phyloP scores from a whole-genome alignment of 1,284 basidiomycete genomes.

The Fomitopsis schrenkii region DNA sequence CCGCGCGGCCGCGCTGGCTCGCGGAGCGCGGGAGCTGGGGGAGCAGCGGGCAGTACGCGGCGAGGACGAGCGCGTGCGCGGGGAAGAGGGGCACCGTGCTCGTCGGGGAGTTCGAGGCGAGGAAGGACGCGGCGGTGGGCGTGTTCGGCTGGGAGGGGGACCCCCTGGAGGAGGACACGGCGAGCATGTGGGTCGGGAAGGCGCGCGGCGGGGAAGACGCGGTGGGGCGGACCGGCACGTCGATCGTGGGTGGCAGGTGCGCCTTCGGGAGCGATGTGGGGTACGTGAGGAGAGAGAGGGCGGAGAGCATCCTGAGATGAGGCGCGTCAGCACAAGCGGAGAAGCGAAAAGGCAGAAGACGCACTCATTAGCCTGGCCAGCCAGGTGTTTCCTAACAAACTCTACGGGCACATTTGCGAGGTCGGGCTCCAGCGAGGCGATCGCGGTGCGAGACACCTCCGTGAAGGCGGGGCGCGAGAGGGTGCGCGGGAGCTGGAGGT shows the following conservation, averaged over 20 bases:
- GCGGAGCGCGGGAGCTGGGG: constrained; percentile 34
- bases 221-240: constrained; percentile 25
- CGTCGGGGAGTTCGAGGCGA: constrained; percentile 17
- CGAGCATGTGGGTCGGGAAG: constrained; percentile 53
- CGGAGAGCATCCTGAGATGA: constrained; percentile 21
- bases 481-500: constrained; percentile 35
- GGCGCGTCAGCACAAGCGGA: neutral
- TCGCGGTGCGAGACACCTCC: constrained; percentile 27
- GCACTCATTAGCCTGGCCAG: constrained; percentile 31
- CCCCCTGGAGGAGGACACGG: constrained; percentile 38
- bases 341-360: constrained; percentile 13
- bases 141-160: constrained; percentile 23
- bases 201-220: constrained; percentile 27
- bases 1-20: constrained; percentile 34
- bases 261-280: constrained; percentile 25
- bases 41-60: constrained; percentile 49
- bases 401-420: constrained; percentile 32
- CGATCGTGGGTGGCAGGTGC: constrained; percentile 22
- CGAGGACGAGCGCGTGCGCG: constrained; percentile 52
- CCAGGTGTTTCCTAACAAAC: constrained; percentile 35
- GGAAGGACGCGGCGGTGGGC: constrained; percentile 28
- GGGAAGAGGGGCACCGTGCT: constrained; percentile 46
- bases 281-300: constrained; percentile 23
- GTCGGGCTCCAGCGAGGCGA: constrained; percentile 31
- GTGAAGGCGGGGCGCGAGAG: constrained; percentile 29